phyloP scores from a whole-genome alignment of 139 green algal species.

The Chlamydomonas eustigma region DNA sequence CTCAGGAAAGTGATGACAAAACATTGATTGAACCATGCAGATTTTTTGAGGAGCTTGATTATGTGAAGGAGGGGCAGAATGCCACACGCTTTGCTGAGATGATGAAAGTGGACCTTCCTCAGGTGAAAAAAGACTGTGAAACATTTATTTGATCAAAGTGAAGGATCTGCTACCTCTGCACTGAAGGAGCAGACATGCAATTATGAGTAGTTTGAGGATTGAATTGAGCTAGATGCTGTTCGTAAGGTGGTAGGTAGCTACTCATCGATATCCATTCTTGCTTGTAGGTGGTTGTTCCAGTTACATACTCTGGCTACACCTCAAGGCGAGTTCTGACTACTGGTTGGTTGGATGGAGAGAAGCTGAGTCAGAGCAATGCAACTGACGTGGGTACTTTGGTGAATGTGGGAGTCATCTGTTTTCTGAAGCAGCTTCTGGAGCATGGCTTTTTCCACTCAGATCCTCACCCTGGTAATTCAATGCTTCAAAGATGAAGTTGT shows the following conservation, averaged over 20 bases:
- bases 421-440: conserved; percentile 96
- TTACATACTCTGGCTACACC: conserved; percentile 79
- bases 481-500: too few species aligned
- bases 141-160: not conserved
- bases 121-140: conserved; percentile 46
- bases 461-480: conserved; percentile 14
- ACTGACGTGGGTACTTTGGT: conserved; percentile 88
- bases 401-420: conserved; percentile 97
- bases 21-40: too few species aligned
- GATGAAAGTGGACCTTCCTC: conserved; percentile 88
- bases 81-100: conserved; percentile 74
- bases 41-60: conserved; percentile 61
- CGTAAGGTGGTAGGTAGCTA: too few species aligned
- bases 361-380: conserved; percentile 76
- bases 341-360: conserved; percentile 83
- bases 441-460: conserved; percentile 70
- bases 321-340: conserved; percentile 73
- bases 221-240: too few species aligned
- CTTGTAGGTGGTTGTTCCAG: conserved; percentile 87
- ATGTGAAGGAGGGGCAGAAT: conserved; percentile 90
- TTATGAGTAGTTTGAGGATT: too few species aligned
- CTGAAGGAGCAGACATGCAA: too few species aligned
- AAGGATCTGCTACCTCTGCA: too few species aligned
- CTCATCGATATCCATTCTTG: not conserved
- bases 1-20: too few species aligned